A percentile compares a stretch with the other conserved stretches of the same genome.
These are phyloP conservation scores for Rhipidocladum racemiflorum DNA, from an alignment of 176 grass and related monocot genomes.

Conservation along the genomic window DNA sequence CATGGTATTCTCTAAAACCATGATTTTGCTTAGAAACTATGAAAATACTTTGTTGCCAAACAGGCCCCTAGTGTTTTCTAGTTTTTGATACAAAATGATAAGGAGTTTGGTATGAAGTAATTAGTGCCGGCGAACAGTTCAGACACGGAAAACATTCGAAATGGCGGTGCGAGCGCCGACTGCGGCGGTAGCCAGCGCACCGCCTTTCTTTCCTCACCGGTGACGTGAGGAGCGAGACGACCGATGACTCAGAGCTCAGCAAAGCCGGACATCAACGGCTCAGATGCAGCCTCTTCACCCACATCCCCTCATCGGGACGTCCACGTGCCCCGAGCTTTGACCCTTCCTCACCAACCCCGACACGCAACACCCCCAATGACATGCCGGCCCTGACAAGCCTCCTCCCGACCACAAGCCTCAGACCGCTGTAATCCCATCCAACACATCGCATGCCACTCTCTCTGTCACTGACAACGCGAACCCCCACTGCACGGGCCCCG, in stretches of 20 bases:
- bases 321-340: constrained; percentile 15
- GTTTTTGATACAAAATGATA: not conserved
- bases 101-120: not conserved
- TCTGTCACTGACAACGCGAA: not conserved
- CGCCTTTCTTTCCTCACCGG: constrained; percentile 15
- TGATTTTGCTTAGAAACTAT: no score
- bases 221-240: constrained; percentile 11
- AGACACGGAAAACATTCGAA: constrained; percentile 2
- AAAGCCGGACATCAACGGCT: not conserved
- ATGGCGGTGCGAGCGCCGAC: not conserved
- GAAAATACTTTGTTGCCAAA: no score
- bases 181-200: not conserved
- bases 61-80: no score
- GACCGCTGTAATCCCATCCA: not conserved
- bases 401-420: constrained; percentile 14
- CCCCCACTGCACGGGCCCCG: fast-evolving
- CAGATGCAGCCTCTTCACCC: not conserved
- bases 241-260: not conserved
- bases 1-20: no score
- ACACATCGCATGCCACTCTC: fast-evolving
- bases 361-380: constrained; percentile 43
- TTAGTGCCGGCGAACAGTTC: not conserved
- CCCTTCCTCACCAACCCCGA: constrained; percentile 19
- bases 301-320: not conserved
- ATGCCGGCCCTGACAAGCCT: not conserved